Base-by-base conservation (phyloP, 1,284 basidiomycete species). In the Inonotus hispidus region DNA sequence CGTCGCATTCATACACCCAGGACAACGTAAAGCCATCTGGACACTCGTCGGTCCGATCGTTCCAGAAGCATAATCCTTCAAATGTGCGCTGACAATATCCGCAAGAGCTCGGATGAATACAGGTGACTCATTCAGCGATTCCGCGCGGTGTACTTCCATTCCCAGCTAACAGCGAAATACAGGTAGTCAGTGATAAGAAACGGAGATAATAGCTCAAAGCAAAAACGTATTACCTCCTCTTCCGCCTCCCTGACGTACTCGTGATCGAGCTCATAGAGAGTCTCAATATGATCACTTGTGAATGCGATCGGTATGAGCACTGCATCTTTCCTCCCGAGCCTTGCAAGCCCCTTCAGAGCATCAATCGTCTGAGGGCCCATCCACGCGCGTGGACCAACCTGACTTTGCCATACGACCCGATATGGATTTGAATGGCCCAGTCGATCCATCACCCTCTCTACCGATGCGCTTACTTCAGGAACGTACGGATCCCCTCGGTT, bases 201-300 rank as follows among this genome's bases (percentile, higher is more conserved):
- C 4, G 35, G 32, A 21, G 23, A 41, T 23, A 47, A 21, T 4
- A 29, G 41, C 13, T 23, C 23, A 25, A 58, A 32, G 27, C 43
- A 41, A n/a, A 19, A 6, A 32, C 8, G 25, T 71, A 84, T 69
- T 68, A 94, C 94, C 84, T 96, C 87, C 84, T 96, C 87, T 70
- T 84, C 82, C 6, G 91, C 96, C 74, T 99, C 96, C 75, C 90
- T 89, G 63, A 82, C 83, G 69, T 98, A 95, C 74, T 99, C 97
- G 59, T 95, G 75, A 74, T 99, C 97, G 53, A 99, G 82, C 76
- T 99, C 97, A 72, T 91, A 99, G 52, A 99, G 80, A 25, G 97
- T 99, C 78, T 99, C 97, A 71, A 99, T 98, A 74, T 99, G 97
- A 76, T 99, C 97, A 71, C 90, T 94, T 19, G 97, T 99, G 76